Conservation (phyloP, 192 early-diverging fungal genomes). For the Rhizoclosmatium globosum region DNA sequence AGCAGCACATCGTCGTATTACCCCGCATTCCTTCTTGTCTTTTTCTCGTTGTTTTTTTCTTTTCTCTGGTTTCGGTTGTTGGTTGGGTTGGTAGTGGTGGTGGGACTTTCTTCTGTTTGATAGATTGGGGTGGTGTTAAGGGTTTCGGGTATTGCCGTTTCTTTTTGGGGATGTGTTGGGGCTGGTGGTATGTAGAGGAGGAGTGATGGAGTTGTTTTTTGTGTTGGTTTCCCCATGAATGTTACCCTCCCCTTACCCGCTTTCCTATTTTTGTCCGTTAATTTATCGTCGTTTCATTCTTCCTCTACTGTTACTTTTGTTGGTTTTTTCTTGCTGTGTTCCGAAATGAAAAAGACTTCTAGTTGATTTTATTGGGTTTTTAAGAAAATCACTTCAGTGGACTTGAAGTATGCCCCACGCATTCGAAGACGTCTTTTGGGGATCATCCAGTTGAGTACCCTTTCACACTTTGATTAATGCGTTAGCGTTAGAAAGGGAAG, state of each 20-base stretch:
- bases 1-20: too few relatives aligned
- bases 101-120: background rate
- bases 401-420: background rate
- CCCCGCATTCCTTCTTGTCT: background rate
- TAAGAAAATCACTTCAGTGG: background rate
- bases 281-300: background rate
- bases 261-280: background rate
- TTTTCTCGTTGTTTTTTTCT: background rate
- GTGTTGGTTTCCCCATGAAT: background rate
- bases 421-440: conserved; percentile 59
- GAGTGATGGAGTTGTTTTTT: too few relatives aligned
- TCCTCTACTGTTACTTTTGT: background rate
- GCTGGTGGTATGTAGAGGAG: too few relatives aligned
- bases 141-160: background rate
- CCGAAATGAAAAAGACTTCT: conserved; percentile 12
- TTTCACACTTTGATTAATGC: background rate
- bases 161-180: background rate
- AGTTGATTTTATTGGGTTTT: background rate
- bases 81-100: background rate
- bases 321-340: background rate
- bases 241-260: background rate
- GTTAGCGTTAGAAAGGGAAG: background rate
- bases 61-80: background rate
- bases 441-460: conserved; percentile 37
- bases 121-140: background rate